phyloP scores from a whole-genome alignment of 2,329 filamentous ascomycete genomes.

The Fusarium pseudonygamai region DNA sequence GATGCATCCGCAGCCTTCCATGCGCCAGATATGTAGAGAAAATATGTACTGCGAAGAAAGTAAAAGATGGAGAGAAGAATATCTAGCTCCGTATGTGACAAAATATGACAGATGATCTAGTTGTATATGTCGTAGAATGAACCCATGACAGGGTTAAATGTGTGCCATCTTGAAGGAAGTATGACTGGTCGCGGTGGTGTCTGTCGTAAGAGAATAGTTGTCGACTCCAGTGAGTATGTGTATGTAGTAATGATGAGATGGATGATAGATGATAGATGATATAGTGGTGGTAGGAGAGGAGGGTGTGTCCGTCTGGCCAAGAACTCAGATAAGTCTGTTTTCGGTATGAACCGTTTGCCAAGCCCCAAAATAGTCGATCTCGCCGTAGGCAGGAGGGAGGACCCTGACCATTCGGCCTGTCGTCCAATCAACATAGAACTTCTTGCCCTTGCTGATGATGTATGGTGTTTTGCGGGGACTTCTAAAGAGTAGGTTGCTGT shows the following conservation, averaged over 20 bases:
- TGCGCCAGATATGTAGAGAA: conserved; percentile 41
- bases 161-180: conserved; percentile 9
- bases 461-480: conserved; percentile 67
- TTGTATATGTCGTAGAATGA: conserved; percentile 12
- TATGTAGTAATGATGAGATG: not conserved
- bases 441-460: conserved; percentile 65
- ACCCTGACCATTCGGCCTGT: conserved; percentile 65
- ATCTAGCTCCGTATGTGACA: conserved; percentile 1
- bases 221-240: not conserved
- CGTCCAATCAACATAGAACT: conserved; percentile 68
- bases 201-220: not conserved
- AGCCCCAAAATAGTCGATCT: conserved; percentile 59
- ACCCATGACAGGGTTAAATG: not conserved
- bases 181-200: conserved; percentile 13
- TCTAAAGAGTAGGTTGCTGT: conserved; percentile 65
- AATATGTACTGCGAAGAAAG: conserved; percentile 34
- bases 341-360: conserved; percentile 62
- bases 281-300: not conserved
- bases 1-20: conserved; percentile 38
- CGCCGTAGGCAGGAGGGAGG: conserved; percentile 63
- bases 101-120: conserved; percentile 9
- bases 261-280: not conserved
- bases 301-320: conserved; percentile 11
- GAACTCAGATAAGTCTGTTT: conserved; percentile 55
- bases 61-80: not conserved